Evolutionary conservation across 202 grass and related monocot species (phyloP).

Genomic region (Musa balbisiana): DNA sequence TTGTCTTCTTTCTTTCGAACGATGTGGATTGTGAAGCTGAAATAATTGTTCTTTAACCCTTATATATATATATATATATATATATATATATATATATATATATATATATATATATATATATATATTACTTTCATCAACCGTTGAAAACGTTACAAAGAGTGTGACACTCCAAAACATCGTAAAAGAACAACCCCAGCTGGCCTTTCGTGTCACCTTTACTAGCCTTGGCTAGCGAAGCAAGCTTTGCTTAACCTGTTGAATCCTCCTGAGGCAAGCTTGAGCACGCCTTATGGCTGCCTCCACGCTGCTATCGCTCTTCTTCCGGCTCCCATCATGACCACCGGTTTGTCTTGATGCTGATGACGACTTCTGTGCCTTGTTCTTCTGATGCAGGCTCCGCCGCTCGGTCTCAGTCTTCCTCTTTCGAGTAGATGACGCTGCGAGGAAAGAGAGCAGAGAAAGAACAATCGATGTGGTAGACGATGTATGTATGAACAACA

Average conservation of each 20-base stretch:
- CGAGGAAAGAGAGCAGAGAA: not conserved
- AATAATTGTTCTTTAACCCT: too few relatives aligned
- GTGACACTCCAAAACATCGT: too few relatives aligned
- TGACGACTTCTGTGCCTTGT: not conserved
- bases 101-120: too few relatives aligned
- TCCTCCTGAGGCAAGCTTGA: constrained; percentile 35
- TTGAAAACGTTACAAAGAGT: too few relatives aligned
- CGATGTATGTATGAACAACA: not conserved
- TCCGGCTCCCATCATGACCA: not conserved
- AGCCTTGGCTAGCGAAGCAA: not conserved
- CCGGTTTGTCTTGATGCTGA: not conserved
- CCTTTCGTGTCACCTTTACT: too few relatives aligned
- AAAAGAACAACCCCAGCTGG: too few relatives aligned
- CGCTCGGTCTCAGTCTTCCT: constrained; percentile 22
- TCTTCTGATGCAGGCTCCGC: not conserved
- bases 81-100: too few relatives aligned
- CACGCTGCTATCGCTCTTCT: constrained; percentile 6
- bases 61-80: too few relatives aligned
- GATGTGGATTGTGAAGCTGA: too few relatives aligned
- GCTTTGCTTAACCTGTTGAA: constrained; percentile 30
- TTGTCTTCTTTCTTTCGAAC: too few relatives aligned
- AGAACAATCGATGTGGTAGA: too few relatives aligned
- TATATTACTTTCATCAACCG: too few relatives aligned
- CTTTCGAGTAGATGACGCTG: constrained; percentile 34
- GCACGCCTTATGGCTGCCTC: constrained; percentile 30